Base-by-base conservation (phyloP, 306 rosid species). In the Erythrophleum fordii region DNA sequence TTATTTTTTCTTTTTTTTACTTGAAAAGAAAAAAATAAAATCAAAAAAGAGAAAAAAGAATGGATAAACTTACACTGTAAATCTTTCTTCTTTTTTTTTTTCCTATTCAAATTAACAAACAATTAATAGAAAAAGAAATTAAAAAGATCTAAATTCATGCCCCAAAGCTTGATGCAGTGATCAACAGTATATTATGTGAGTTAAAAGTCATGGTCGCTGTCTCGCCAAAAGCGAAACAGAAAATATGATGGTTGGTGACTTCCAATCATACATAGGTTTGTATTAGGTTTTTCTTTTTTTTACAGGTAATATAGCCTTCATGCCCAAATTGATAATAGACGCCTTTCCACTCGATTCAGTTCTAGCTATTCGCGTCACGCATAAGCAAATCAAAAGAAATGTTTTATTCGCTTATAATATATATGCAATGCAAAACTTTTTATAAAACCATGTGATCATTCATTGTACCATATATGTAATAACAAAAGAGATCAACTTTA, bases 401-500 rank as follows among this genome's bases (percentile, higher is more conserved):
- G n/a, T n/a, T n/a, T n/a, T n/a, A n/a, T n/a, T n/a, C n/a, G n/a
- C n/a, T n/a, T n/a, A n/a, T n/a, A n/a, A n/a, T n/a, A n/a, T n/a
- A n/a, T n/a, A n/a, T n/a, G n/a, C n/a, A n/a, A n/a, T n/a, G n/a
- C n/a, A n/a, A n/a, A n/a, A n/a, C n/a, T n/a, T n/a, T n/a, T n/a
- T n/a, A n/a, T n/a, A 10, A 25, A 6, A 9, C 23, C 10, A 22
- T 2, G 62, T 55, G 62, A 10, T 22, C n/a, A 49, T 14, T 17
- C 22, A 49, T 49, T 49, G 55, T 4, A 49, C 6, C 10, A n/a
- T 11, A 10, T 25, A 25, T 13, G 31, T 51, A 52, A 83, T 61
- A 77, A 83, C 11, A 18, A 3, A 45, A 58, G 73, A 73, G 67
- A 71, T 68, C 66, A 68, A 34, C 48, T 70, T 28, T 34, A 73